Evolutionary conservation across 148 eudicot species (phyloP), one percentile per base, ranked within the genome.

Genomic region (Suaeda aralocaspica): DNA sequence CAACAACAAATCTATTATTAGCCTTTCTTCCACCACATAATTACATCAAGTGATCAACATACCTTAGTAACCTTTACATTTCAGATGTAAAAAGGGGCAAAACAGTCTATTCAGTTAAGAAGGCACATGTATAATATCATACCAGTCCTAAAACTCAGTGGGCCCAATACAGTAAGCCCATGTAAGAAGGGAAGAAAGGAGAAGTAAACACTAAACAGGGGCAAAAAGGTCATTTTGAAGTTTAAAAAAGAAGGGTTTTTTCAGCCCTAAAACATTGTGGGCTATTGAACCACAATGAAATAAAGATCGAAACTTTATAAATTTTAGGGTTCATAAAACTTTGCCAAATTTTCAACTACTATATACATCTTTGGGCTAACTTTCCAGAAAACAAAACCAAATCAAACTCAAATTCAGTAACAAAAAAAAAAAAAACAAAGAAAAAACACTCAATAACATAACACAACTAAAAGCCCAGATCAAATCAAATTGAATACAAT

Each of bases 151-250:
- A 26, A 0, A 26, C 11, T 58, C 31, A 64, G 64, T 31, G 31
- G 64, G 72, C 78, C 78, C 78, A 45, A 25, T 64, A 64, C 13
- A 4, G 33, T 64, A 19, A 45, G 68, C 68, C 68, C 68, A 64
- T 10, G n/a, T 5, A 44, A 52, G 21, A 1, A 10, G 31, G 9
- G 24, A 48, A 39, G 31, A 31, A 12, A 50, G 44, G 45, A 1
- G 44, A n/a, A n/a, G n/a, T n/a, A n/a, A n/a, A n/a, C n/a, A n/a
- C n/a, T n/a, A n/a, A n/a, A n/a, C 22, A 63, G 24, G 75, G 75
- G 69, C 29, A 72, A 51, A 72, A 3, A 26, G 0, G 69, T 63
- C 51, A 34, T 62, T 63, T 62, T 15, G 11, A n/a, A n/a, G n/a
- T 63, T 62, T 15, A 15, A 2, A 51, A 10, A 1, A 7, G 9